Evolutionary conservation across 345 rosid species (phyloP), one percentile per base, ranked within the genome.

Genomic region (Populus pruinosa): DNA sequence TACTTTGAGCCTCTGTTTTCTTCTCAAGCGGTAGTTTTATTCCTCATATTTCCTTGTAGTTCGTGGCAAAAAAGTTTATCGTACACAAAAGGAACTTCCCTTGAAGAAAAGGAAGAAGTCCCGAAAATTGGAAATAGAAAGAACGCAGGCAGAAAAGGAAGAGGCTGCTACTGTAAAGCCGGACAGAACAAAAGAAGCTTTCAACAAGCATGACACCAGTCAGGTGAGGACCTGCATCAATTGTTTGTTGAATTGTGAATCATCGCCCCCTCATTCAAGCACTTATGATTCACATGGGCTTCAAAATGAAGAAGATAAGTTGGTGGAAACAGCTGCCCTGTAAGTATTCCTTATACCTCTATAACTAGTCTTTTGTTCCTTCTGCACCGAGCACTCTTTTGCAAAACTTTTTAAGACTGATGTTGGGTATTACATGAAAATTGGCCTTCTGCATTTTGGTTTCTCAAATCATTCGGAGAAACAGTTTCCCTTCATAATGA

Each of bases 191-290:
- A 10, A 41, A 41, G 44, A 41, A 41, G 44, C 44, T 41, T 41
- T 41, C 44, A 41, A 41, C 44, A 41, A 41, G 44, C 12, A 41
- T 41, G 44, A 41, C 44, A 10, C 17, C 17, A 47, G 25, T 65
- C 16, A 47, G 36, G 70, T 18, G 18, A 43, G 62, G 70, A 25
- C 21, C 49, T 59, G 53, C 44, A 39, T 69, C 62, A 33, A 33
- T 64, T 74, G 83, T 21, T 66, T 43, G 14, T 27, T 66, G 59
- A 77, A 77, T 31, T 10, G 44, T 36, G 79, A 83, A 47, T 53
- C 72, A 44, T 73, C 41, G 29, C 44, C 12, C 44, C 44, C 44
- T 41, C 53, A 71, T 67, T 67, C 81, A 17, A n/a, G n/a, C n/a
- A 29, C 49, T 35, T 39, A 44, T 33, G 50, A 62, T 31, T 66